Base-by-base conservation (phyloP, 108 stramenopile species). In the Pseudonitzschia pungens region DNA sequence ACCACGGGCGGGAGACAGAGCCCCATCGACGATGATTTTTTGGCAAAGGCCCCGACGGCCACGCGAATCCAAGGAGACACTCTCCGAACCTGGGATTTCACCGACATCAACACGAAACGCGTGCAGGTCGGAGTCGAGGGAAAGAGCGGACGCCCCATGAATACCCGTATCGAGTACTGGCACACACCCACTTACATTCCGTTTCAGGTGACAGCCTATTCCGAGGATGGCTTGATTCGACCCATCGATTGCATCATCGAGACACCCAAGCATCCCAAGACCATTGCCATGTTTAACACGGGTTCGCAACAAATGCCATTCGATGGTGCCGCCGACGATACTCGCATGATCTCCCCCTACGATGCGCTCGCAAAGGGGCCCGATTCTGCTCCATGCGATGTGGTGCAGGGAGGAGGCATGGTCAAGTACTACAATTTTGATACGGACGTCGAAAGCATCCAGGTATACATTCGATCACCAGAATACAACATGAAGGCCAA, bases 211-310 rank as follows among this genome's bases (percentile, higher is more conserved):
- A 62, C 60, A 15, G 60, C 60, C 60, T 62, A 62, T 33, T n/a
- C 60, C 4, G 60, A 62, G 40, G 60, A 62, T 33, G 60, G 60
- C n/a, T 62, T 62, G 36, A 14, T 29, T 12, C 60, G 60, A 62
- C 60, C 60, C n/a, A 62, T 62, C 20, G 32, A 33, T 62, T 62
- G 60, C 36, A 62, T 62, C 29, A 62, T 62, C 31, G 60, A 62
- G 40, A 62, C 60, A 33, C 60, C 60, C 33, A 62, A 62, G 36
- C 60, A 62, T n/a, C 60, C 60, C 29, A 62, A 62, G 40, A 62
- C 60, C 22, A 62, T 62, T 62, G 60, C 32, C 4, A 33, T 62
- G 29, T 62, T 40, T 33, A 62, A 62, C 36, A 62, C 60, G 14
- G 60, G 27, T 24, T 62, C 60, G 36, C 60, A 62, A 62, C 60